Evolutionary conservation across 345 rosid species (phyloP).

Genomic region (Eucalyptus viminalis): DNA sequence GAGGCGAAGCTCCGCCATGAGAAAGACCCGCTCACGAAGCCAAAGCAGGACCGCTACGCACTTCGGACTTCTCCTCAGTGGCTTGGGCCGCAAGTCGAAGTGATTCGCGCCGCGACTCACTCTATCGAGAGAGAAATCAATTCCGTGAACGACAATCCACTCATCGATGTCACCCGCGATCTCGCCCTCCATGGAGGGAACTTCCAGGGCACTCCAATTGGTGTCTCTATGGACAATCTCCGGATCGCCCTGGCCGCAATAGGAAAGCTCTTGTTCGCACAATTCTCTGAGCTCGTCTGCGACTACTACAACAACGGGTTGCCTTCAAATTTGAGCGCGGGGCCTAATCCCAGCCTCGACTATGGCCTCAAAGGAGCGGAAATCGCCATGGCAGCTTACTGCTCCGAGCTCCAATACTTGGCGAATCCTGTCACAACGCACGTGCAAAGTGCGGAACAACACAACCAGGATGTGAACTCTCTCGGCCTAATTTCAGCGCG

Average conservation of each 20-base stretch:
- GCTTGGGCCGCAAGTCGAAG: slow-evolving; percentile 47
- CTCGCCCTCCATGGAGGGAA: slow-evolving; percentile 43
- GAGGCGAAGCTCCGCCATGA: slow-evolving; percentile 23
- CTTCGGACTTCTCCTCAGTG: slow-evolving; percentile 45
- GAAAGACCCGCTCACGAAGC: slow-evolving; percentile 31
- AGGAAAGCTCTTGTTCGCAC: slow-evolving; percentile 44
- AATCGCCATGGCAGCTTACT: slow-evolving; percentile 37
- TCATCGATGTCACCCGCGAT: slow-evolving; percentile 26
- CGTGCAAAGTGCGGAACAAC: slow-evolving; percentile 42
- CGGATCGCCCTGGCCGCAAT: slow-evolving; percentile 37
- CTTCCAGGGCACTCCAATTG: slow-evolving; percentile 48
- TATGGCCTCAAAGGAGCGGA: slow-evolving; percentile 48
- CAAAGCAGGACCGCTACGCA: slow-evolving; percentile 37
- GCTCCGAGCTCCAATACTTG: slow-evolving; percentile 44
- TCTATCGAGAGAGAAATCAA: slow-evolving; percentile 39
- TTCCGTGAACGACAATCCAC: slow-evolving; percentile 39
- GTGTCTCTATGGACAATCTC: slow-evolving; percentile 47
- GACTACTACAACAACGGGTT: slow-evolving; percentile 42
- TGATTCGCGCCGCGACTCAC: slow-evolving; percentile 30
- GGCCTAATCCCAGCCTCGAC: slow-evolving; percentile 39
- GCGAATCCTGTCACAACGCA: slow-evolving; percentile 42
- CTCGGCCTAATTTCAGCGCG: slow-evolving; percentile 34
- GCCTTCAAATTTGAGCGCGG: slow-evolving; percentile 40
- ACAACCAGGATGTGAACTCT: slow-evolving; percentile 46
- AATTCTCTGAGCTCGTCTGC: slow-evolving; percentile 38